These are phyloP conservation scores for Zancudomyces culisetae DNA, from an alignment of 371 early-diverging fungal genomes.

Conservation along the genomic window DNA sequence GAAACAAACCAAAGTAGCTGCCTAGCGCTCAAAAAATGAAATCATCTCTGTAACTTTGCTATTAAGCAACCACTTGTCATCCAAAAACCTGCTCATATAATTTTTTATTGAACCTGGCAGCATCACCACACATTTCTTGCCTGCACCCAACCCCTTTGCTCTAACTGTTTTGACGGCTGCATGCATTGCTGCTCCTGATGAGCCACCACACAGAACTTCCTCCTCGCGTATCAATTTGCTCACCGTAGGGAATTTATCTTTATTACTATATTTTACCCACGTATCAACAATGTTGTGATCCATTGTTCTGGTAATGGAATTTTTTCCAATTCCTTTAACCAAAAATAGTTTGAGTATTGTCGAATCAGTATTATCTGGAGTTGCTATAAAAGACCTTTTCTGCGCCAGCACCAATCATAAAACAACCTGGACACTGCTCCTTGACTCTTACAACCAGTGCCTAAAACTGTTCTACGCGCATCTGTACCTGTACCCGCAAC, in stretches of 20 bases:
- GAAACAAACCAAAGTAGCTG: too few relatives aligned
- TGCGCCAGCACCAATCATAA: constrained; percentile 88
- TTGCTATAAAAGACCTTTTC: constrained; percentile 83
- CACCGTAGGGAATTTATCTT: constrained; percentile 82
- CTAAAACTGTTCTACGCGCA: constrained; percentile 93
- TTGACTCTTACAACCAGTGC: constrained; percentile 81
- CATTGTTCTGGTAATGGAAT: constrained; percentile 85
- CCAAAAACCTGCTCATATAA: constrained; percentile 93
- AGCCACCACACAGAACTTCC: constrained; percentile 84
- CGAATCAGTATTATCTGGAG: constrained; percentile 59
- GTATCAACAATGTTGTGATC: constrained; percentile 64
- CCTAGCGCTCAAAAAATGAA: too few relatives aligned
- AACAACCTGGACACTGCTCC: constrained; percentile 69
- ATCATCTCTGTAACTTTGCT: too few relatives aligned
- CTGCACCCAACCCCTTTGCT: constrained; percentile 55
- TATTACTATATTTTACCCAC: constrained; percentile 89
- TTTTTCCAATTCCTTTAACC: constrained; percentile 96
- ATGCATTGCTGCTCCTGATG: constrained; percentile 80
- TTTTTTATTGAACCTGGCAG: constrained; percentile 92
- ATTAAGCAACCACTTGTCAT: constrained; percentile 86
- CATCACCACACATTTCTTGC: constrained; percentile 79
- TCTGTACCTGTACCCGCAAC: constrained; percentile 94
- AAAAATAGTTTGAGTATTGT: constrained; percentile 30
- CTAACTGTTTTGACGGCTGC: constrained; percentile 72
- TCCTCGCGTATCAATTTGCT: constrained; percentile 90